Conservation (phyloP, 2,329 filamentous ascomycete genomes). For the Sporothrix schenckii region DNA sequence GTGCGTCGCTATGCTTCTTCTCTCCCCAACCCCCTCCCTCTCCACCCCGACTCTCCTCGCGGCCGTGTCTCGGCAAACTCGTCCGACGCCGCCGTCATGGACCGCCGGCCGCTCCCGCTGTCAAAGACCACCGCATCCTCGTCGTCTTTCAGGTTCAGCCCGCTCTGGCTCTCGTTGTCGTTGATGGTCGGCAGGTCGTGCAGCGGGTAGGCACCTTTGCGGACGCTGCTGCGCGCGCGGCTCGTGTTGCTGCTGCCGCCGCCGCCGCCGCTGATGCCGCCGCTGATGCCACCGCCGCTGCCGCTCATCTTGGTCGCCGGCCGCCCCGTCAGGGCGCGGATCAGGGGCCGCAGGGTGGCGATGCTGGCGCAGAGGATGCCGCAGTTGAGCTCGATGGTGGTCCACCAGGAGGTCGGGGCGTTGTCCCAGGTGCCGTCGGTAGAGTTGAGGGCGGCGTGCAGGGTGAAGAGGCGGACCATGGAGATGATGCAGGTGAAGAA, state of each 20-base stretch:
- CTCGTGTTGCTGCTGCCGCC: neutral
- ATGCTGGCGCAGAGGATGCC: slow-evolving; percentile 89
- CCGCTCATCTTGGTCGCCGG: neutral
- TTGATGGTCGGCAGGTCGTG: neutral
- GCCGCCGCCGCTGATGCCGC: too few species aligned
- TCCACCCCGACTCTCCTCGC: neutral
- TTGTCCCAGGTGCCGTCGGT: slow-evolving; percentile 42
- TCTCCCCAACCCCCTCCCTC: neutral
- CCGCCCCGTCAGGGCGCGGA: slow-evolving; percentile 42
- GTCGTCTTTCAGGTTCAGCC: slow-evolving; percentile 1
- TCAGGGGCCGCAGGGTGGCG: slow-evolving; percentile 83
- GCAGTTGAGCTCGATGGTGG: slow-evolving; percentile 86
- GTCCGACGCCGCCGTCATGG: neutral
- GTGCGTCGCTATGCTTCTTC: neutral
- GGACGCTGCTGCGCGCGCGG: neutral
- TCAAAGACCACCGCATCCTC: neutral
- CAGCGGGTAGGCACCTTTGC: slow-evolving; percentile 10
- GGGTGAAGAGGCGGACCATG: slow-evolving; percentile 48
- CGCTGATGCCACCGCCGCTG: neutral
- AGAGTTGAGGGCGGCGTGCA: slow-evolving; percentile 64
- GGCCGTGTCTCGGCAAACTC: neutral
- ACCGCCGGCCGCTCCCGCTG: neutral
- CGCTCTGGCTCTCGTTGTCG: slow-evolving; percentile 22
- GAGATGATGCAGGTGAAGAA: slow-evolving; percentile 77
- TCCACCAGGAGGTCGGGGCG: slow-evolving; percentile 63